Percentiles rank a stretch among this genome's conserved stretches.
Conservation (phyloP, 371 early-diverging fungal species). For the Synchytrium microbalum region DNA sequence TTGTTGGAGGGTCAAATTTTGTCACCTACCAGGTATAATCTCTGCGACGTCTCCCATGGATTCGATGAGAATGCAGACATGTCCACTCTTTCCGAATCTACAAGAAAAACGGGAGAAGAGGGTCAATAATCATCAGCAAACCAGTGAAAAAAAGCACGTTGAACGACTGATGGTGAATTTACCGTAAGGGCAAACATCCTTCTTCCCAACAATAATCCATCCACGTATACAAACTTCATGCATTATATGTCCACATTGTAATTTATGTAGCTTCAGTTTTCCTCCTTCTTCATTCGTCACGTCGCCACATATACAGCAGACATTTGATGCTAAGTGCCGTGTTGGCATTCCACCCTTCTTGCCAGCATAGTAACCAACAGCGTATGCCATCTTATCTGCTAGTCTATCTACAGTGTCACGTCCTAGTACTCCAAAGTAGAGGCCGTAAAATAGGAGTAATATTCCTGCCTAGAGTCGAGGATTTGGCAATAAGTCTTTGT, state of each 20-base stretch:
- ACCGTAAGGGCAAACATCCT: constrained; percentile 82
- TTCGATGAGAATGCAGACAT: constrained; percentile 65
- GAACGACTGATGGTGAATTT: constrained; percentile 38
- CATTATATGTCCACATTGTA: constrained; percentile 72
- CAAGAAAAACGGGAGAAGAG: too few species aligned
- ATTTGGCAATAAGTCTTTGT: constrained; percentile 15
- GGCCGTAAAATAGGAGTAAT: constrained; percentile 48
- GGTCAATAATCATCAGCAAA: too few species aligned
- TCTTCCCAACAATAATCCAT: constrained; percentile 91
- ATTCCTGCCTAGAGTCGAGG: constrained; percentile 37
- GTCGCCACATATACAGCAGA: constrained; percentile 79
- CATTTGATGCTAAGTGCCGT: constrained; percentile 54
- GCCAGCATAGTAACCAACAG: constrained; percentile 51
- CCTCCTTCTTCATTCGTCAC: constrained; percentile 14
- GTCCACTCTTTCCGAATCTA: constrained; percentile 63
- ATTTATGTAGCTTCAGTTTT: constrained; percentile 42
- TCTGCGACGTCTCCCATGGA: constrained; percentile 51
- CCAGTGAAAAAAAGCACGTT: too few species aligned
- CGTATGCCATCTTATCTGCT: constrained; percentile 72
- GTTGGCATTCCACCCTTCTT: constrained; percentile 31
- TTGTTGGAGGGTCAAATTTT: not conserved
- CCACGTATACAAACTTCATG: constrained; percentile 90
- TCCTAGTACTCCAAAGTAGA: constrained; percentile 60
- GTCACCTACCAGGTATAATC: not conserved
- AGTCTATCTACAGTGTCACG: constrained; percentile 81